Evolutionary conservation across 2,329 filamentous ascomycete genomes (phyloP).

Genomic region (Colletotrichum eremochloae): DNA sequence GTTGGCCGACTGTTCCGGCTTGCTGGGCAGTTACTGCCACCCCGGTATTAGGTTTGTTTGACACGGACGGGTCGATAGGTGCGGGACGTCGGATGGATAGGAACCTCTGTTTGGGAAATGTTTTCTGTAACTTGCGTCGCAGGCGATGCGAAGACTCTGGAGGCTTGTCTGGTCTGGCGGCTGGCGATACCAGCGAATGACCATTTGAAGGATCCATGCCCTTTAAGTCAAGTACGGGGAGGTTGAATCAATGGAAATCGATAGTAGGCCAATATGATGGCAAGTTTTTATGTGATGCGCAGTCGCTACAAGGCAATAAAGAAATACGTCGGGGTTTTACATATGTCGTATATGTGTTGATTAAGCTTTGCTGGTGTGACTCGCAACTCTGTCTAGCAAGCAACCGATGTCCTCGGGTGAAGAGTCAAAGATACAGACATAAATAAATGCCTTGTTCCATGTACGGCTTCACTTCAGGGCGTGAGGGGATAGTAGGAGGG

Average conservation of each 20-base stretch:
- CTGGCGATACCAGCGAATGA: conserved; percentile 44
- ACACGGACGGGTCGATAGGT: conserved; percentile 47
- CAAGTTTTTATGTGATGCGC: neutral
- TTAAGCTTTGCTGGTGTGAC: neutral
- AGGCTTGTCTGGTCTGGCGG: conserved; percentile 38
- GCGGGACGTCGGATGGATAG: conserved; percentile 45
- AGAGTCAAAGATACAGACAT: neutral
- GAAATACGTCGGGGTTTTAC: neutral
- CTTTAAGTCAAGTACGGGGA: conserved; percentile 13
- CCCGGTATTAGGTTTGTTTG: conserved; percentile 34
- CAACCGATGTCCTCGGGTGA: conserved; percentile 23
- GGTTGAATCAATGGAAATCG: conserved; percentile 12
- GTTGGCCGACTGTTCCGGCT: conserved; percentile 30
- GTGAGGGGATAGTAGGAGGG: conserved; percentile 17
- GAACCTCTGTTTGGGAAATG: conserved; percentile 48
- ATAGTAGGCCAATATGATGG: neutral
- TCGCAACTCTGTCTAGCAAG: conserved; percentile 11
- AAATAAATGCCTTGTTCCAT: conserved; percentile 20
- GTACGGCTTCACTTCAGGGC: neutral
- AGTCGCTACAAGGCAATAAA: neutral
- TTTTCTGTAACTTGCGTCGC: conserved; percentile 49
- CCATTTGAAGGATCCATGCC: conserved; percentile 45
- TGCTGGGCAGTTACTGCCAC: conserved; percentile 40
- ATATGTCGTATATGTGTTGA: conserved; percentile 10
- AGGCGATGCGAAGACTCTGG: conserved; percentile 40